Conservation (phyloP, 1,139 yeast species). For the Taiozyma sp. region DNA sequence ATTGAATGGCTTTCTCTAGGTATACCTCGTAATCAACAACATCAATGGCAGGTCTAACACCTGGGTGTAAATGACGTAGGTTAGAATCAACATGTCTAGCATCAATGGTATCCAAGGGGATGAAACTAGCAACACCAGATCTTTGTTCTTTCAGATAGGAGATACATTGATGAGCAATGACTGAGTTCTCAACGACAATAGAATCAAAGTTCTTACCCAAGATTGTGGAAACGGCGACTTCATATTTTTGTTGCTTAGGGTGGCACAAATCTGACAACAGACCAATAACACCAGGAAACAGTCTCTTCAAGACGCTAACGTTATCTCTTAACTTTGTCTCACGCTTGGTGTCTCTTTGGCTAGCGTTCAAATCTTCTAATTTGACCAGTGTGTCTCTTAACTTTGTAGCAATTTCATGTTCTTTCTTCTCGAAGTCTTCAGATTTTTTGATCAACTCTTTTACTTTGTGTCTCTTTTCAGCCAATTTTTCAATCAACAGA, state of each 20-base stretch:
- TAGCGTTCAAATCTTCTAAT: constrained; percentile 70
- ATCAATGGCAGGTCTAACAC: constrained; percentile 66
- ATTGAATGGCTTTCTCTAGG: constrained; percentile 75
- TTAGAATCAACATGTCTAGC: constrained; percentile 49
- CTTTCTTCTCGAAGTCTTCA: constrained; percentile 44
- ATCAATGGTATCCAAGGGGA: constrained; percentile 83
- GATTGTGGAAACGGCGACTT: constrained; percentile 71
- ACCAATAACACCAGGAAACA: constrained; percentile 82
- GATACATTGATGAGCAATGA: constrained; percentile 81
- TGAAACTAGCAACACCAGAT: constrained; percentile 79
- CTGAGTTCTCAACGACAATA: constrained; percentile 71
- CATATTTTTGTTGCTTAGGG: constrained; percentile 74
- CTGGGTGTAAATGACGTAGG: constrained; percentile 51
- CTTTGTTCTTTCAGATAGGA: constrained; percentile 81
- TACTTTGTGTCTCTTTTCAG: constrained; percentile 38
- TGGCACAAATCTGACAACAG: constrained; percentile 74
- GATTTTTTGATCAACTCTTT: constrained; percentile 40
- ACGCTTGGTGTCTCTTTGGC: constrained; percentile 67
- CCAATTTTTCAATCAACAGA: constrained; percentile 28
- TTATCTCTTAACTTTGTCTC: constrained; percentile 72
- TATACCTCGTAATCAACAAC: constrained; percentile 65
- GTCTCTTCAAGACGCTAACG: constrained; percentile 58
- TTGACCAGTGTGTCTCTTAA: constrained; percentile 57
- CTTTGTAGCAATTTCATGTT: constrained; percentile 55
- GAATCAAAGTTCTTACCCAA: constrained; percentile 81